Conservation (phyloP, 495 filamentous ascomycete genomes). For the Hypoxylon crocopeplum region DNA sequence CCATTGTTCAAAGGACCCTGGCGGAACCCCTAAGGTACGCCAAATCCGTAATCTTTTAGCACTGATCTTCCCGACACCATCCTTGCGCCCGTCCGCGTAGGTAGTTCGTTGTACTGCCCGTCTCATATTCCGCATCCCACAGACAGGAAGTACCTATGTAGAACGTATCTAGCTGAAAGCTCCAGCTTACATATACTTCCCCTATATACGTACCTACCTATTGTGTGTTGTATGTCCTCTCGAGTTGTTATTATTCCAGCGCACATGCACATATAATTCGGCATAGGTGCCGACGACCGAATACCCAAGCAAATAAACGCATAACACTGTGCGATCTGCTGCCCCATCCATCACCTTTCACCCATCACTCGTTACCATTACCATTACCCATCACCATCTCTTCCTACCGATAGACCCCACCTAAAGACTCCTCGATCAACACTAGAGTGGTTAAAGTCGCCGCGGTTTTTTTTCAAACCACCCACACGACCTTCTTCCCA, state of each 20-base stretch:
- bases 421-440: constrained; percentile 38
- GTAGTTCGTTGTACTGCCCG: constrained; percentile 15
- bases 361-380: constrained; percentile 22
- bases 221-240: too few species aligned
- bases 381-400: constrained; percentile 26
- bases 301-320: constrained; percentile 20
- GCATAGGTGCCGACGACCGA: constrained; percentile 28
- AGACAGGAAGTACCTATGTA: constrained; percentile 6
- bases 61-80: background rate
- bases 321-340: constrained; percentile 36
- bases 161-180: background rate
- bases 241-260: too few species aligned
- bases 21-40: constrained; percentile 29
- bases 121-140: background rate
- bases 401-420: constrained; percentile 43
- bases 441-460: constrained; percentile 45
- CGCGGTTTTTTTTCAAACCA: constrained; percentile 37
- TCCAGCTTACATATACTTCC: too few species aligned
- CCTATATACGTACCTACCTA: too few species aligned
- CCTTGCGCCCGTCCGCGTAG: background rate
- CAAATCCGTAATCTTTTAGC: constrained; percentile 24
- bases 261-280: too few species aligned
- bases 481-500: constrained; percentile 41
- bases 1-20: background rate
- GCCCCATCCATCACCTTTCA: constrained; percentile 12